Base-by-base conservation (phyloP, 2,329 filamentous ascomycete genomes). In the Xylariaceae sp. region DNA sequence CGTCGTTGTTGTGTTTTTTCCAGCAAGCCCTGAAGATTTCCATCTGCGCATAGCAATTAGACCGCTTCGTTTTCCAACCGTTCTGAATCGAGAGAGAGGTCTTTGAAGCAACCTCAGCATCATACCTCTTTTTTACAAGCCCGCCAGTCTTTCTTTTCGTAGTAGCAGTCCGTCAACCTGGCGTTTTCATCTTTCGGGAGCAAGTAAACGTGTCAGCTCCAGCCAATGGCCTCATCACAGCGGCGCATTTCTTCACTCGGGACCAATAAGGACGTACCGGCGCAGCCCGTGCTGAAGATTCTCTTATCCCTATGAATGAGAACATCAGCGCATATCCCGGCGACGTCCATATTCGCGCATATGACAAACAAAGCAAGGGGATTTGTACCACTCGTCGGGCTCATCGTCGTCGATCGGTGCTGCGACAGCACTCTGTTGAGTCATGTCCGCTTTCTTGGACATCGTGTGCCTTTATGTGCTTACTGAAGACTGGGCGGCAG, bases 231-330 rank as follows among this genome's bases (percentile, higher is more conserved):
- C 23, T n/a, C 17, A 34, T 8, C 11, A 11, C 42, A 34, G 23
- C 48, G 42, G 18, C 45, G 54, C 65, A n/a, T n/a, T 37, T 39
- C 23, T 30, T 30, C 23, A 30, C 23, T 30, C 23, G 23, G 5
- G 23, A 30, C 23, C 23, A 30, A 30, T 30, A 30, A 30, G 23
- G 18, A 56, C 64, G 45, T 77, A 96, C 93, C 87, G 75, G 92
- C 85, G 72, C 93, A 97, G 60, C 93, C 94, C 2, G 93, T 97
- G 79, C 91, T 96, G 79, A 91, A 96, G 75, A 97, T 97, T 72
- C 94, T 84, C 82, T 96, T 93, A 79, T 97, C 92, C 93, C 93
- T 97, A 72, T 57, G 17, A 8, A 13, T 42, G 11, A 47, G 6
- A 42, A 30, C 15, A 11, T 48, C 44, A 48, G 47, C 58, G 66